Evolutionary conservation across 306 rosid genomes (phyloP).

Genomic region (Trifolium repens): DNA sequence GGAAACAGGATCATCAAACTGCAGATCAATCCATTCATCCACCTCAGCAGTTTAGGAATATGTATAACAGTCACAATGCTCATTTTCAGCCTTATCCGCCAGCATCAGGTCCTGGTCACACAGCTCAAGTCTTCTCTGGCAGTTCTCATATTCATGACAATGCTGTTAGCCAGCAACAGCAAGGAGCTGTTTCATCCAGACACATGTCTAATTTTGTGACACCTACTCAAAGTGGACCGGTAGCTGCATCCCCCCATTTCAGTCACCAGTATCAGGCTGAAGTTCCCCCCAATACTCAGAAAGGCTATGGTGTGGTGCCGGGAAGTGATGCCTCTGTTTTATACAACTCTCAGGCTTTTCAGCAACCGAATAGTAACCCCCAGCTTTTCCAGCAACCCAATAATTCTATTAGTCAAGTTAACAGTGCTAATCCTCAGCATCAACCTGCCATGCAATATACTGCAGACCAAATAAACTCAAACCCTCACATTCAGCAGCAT

Average conservation of each 20-base stretch:
- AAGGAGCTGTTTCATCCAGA: constrained; percentile 63
- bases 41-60: constrained; percentile 66
- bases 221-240: constrained; percentile 67
- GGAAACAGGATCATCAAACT: constrained; percentile 82
- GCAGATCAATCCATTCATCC: constrained; percentile 63
- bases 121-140: constrained; percentile 58
- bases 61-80: constrained; percentile 57
- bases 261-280: constrained; percentile 68
- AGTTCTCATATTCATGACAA: constrained; percentile 66
- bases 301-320: constrained; percentile 58
- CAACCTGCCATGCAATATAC: constrained; percentile 56
- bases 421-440: constrained; percentile 59
- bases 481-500: constrained; percentile 67
- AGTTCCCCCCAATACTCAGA: constrained; percentile 56
- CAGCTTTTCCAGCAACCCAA: constrained; percentile 39
- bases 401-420: constrained; percentile 60
- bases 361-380: constrained; percentile 44
- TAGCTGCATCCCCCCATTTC: constrained; percentile 52
- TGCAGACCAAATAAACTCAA: constrained; percentile 62
- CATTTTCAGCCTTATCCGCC: constrained; percentile 81
- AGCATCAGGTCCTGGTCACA: constrained; percentile 58
- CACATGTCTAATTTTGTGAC: constrained; percentile 54
- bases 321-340: constrained; percentile 68
- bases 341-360: constrained; percentile 66
- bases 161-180: constrained; percentile 56